These are phyloP conservation scores for Lepidopterella palustris DNA, from an alignment of 495 filamentous ascomycete genomes.

Conservation along the genomic window DNA sequence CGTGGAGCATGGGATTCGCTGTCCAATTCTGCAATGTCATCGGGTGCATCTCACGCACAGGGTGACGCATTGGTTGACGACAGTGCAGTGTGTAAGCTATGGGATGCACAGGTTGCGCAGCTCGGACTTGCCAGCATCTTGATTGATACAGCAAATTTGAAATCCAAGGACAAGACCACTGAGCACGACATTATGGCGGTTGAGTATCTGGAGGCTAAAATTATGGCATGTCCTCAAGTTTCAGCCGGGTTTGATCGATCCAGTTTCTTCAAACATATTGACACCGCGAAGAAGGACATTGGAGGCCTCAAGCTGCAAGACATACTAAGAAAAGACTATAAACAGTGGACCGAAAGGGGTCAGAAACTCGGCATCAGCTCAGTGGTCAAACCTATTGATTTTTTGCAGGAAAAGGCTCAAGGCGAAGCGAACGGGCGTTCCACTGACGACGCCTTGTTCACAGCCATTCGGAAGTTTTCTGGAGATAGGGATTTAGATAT, in stretches of 20 bases:
- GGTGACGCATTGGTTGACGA: conserved; percentile 19
- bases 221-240: conserved; percentile 36
- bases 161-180: conserved; percentile 64
- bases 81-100: conserved; percentile 32
- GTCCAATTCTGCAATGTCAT: conserved; percentile 26
- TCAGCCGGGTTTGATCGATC: conserved; percentile 47
- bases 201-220: conserved; percentile 53
- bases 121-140: conserved; percentile 76
- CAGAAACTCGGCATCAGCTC: conserved; percentile 67
- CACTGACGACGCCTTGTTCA: conserved; percentile 41
- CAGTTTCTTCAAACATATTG: conserved; percentile 57
- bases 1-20: conserved; percentile 49
- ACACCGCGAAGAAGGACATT: conserved; percentile 65
- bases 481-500: conserved; percentile 54
- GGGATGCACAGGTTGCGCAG: conserved; percentile 59
- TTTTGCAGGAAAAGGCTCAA: conserved; percentile 53
- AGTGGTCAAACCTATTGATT: conserved; percentile 60
- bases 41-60: conserved; percentile 35
- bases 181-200: conserved; percentile 59
- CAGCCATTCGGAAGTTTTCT: conserved; percentile 49
- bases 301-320: conserved; percentile 61
- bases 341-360: conserved; percentile 65
- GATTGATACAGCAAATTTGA: conserved; percentile 77
- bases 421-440: conserved; percentile 33
- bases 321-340: conserved; percentile 84